phyloP scores from a whole-genome alignment of 2,329 filamentous ascomycete genomes.

The Paecilomyces sp. region DNA sequence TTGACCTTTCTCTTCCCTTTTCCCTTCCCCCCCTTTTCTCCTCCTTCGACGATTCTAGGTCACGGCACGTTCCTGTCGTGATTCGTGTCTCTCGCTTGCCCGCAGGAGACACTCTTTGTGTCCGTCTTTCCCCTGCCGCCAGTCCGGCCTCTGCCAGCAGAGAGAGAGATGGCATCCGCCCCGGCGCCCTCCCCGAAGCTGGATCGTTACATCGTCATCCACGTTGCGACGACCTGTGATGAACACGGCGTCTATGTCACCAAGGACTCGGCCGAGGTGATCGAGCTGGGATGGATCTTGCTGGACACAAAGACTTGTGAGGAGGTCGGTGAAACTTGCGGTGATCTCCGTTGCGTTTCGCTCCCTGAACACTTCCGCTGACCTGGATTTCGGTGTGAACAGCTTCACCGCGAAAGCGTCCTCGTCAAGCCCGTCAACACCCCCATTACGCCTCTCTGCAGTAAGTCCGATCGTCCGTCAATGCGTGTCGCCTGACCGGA shows the following conservation, averaged over 20 bases:
- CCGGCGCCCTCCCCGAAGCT: conserved; percentile 59
- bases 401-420: conserved; percentile 93
- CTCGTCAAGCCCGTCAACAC: conserved; percentile 98
- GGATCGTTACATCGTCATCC: conserved; percentile 96
- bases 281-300: conserved; percentile 97
- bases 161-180: conserved; percentile 36
- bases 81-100: conserved; percentile 8
- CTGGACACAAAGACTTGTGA: conserved; percentile 86
- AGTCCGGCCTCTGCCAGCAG: conserved; percentile 19
- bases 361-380: conserved; percentile 12
- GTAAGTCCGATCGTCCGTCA: conserved; percentile 56
- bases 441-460: conserved; percentile 96
- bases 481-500: conserved; percentile 1
- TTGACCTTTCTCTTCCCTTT: conserved; percentile 19
- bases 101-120: conserved; percentile 9
- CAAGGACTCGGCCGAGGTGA: conserved; percentile 98
- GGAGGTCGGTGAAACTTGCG: conserved; percentile 59
- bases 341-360: not conserved
- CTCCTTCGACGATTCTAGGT: conserved; percentile 2
- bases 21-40: conserved; percentile 9
- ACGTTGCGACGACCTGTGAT: conserved; percentile 97
- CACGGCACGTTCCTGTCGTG: conserved; percentile 1
- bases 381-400: conserved; percentile 20
- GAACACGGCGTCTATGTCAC: conserved; percentile 99
- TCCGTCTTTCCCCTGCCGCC: not conserved